These are phyloP conservation scores for Agaricus subrufescens DNA, from an alignment of 768 basidiomycete species.

Conservation along the genomic window DNA sequence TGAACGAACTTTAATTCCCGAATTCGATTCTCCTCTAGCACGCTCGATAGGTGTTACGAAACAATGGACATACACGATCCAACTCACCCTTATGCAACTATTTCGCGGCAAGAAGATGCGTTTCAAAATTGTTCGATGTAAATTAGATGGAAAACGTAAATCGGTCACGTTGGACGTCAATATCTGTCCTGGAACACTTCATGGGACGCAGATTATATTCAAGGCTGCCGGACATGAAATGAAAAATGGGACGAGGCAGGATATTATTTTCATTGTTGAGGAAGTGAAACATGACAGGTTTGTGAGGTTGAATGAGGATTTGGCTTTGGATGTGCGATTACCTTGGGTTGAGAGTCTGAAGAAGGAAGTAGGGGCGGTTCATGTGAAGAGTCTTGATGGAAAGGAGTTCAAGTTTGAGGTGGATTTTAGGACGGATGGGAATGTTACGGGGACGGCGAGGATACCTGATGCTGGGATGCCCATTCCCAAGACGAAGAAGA, in stretches of 20 bases:
- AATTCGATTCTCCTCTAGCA: conserved; percentile 26
- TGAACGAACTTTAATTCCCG: conserved; percentile 2
- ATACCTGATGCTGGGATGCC: conserved; percentile 67
- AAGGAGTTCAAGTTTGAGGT: conserved; percentile 44
- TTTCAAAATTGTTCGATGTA: conserved; percentile 54
- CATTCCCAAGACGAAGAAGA: conserved; percentile 39
- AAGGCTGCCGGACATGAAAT: conserved; percentile 60
- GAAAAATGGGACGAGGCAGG: conserved; percentile 50
- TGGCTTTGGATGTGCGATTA: conserved; percentile 50
- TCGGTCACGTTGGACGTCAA: conserved; percentile 57
- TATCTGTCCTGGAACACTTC: conserved; percentile 57
- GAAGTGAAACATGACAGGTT: conserved; percentile 56
- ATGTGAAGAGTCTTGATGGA: conserved; percentile 53
- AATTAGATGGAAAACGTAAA: conserved; percentile 45
- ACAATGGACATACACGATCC: conserved; percentile 66
- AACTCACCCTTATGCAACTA: conserved; percentile 59
- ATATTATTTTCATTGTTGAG: conserved; percentile 63
- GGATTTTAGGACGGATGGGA: conserved; percentile 47
- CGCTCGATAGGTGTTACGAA: conserved; percentile 38
- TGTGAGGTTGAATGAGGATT: conserved; percentile 51
- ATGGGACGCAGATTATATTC: conserved; percentile 57
- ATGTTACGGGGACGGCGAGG: conserved; percentile 42
- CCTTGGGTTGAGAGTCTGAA: conserved; percentile 50
- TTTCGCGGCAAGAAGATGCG: conserved; percentile 49
- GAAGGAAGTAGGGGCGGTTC: conserved; percentile 45